A percentile compares a stretch with the other conserved stretches of the same genome.
phyloP scores from a whole-genome alignment of 306 rosid species.

The Dryas octopetala region DNA sequence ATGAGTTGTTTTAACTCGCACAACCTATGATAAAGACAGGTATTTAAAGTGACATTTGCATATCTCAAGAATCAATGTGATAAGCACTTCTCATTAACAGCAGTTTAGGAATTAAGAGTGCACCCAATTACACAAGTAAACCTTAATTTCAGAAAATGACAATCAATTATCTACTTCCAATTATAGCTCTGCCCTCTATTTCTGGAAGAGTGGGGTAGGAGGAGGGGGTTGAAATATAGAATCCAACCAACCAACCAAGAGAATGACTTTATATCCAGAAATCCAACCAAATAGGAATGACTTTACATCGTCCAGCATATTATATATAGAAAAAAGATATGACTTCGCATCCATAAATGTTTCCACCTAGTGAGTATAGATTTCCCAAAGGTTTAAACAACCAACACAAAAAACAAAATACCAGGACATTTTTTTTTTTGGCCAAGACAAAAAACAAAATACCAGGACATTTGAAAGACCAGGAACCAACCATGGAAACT shows the following conservation, averaged over 20 bases:
- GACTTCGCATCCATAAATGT: background rate
- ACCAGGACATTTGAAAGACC: background rate
- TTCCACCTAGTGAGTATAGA: background rate
- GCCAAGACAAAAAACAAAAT: no score
- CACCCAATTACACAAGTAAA: background rate
- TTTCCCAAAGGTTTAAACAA: background rate
- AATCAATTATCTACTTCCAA: background rate
- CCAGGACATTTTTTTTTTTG: no score
- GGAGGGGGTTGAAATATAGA: background rate
- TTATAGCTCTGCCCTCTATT: no score
- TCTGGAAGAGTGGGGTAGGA: background rate
- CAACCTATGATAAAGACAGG: background rate
- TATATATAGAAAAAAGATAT: background rate
- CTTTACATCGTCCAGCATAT: background rate
- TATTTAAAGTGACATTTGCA: background rate
- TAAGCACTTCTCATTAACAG: background rate
- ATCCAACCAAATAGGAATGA: slow-evolving; percentile 7
- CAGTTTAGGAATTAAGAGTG: background rate
- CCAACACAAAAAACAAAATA: background rate
- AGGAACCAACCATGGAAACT: background rate
- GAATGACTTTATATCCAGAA: background rate
- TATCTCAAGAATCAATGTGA: background rate
- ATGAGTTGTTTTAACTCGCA: background rate
- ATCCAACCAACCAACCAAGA: background rate
- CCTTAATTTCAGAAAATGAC: background rate